Base-by-base conservation (phyloP, 257 asterid species). In the Knoxia roxburghii region DNA sequence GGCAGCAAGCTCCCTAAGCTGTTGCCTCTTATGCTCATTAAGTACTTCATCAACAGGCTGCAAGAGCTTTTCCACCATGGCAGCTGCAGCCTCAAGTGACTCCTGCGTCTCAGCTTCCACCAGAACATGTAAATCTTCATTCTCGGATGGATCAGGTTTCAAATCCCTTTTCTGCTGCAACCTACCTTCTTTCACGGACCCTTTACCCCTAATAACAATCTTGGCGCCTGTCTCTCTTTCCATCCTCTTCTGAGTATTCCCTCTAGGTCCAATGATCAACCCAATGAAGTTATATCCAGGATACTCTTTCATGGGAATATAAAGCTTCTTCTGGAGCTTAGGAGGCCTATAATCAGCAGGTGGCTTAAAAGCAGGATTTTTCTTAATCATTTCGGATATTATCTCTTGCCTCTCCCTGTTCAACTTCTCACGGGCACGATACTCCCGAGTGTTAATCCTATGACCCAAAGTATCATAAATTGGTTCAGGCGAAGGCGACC, bases 291-390 rank as follows among this genome's bases (percentile, higher is more conserved):
- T 93, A 66, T 93, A 93, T 49, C 97, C 99, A 0, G 99, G 99
- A 70, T 74, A 88, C 81, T 93, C 99, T 75, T 93, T 93, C 95
- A 90, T 84, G 0, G 97, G 99, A 53, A 93, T 93, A 75, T 86
- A 90, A 0, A 93, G 87, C 86, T 93, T 93, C 80, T 89, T 93
- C 0, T 93, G 90, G 75, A 86, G 91, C 83, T 93, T 93, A 0
- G 98, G 98, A 1, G 99, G 99, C 80, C 99, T 83, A 65, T 93
- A 93, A 86, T 93, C 99, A 1, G 99, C 96, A 0, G 99, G 99
- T 0, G 99, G 97, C 81, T 90, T 93, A 72, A 85, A 93, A 3
- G 94, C 91, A 0, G 99, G 99, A 55, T 93, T 93, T 55, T 90
- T 90, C 87, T 93, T 90, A 55, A 93, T 77, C 65, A 93, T 93